phyloP scores from a whole-genome alignment of 345 rosid genomes.

The Luvunga scandens region DNA sequence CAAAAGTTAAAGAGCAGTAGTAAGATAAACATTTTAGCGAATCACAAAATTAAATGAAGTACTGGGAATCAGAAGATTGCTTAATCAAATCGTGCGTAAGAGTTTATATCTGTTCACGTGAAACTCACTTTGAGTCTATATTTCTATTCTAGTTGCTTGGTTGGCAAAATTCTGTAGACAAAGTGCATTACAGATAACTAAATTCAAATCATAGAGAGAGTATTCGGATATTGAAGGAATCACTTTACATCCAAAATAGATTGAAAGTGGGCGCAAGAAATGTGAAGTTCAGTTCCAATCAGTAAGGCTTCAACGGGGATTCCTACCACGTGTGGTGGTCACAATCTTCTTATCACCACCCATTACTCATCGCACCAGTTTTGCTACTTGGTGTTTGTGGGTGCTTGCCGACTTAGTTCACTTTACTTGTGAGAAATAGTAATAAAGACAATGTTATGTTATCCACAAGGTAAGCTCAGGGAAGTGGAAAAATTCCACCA shows the following conservation, averaged over 20 bases:
- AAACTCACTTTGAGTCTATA: background rate
- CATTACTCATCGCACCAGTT: slow-evolving; percentile 14
- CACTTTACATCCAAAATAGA: background rate
- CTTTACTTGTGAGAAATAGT: slow-evolving; percentile 24
- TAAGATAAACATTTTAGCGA: background rate
- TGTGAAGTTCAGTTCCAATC: slow-evolving; percentile 12
- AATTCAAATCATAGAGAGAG: background rate
- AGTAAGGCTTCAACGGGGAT: slow-evolving; percentile 12
- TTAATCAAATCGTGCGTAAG: background rate
- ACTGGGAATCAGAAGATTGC: background rate
- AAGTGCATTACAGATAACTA: background rate
- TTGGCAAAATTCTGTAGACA: background rate
- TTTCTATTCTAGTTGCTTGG: background rate
- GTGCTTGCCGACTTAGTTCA: background rate
- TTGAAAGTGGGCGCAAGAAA: background rate
- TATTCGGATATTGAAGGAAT: background rate
- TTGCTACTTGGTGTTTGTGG: background rate
- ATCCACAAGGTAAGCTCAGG: background rate
- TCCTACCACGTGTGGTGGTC: slow-evolving; percentile 27
- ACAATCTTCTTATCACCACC: slow-evolving; percentile 16
- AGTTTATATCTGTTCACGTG: background rate
- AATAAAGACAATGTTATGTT: background rate
- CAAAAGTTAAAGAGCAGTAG: background rate
- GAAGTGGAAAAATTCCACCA: background rate
- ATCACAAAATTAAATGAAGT: background rate